These are phyloP conservation scores for Diaporthe batatas DNA, from an alignment of 2,329 filamentous ascomycete genomes.

Conservation along the genomic window DNA sequence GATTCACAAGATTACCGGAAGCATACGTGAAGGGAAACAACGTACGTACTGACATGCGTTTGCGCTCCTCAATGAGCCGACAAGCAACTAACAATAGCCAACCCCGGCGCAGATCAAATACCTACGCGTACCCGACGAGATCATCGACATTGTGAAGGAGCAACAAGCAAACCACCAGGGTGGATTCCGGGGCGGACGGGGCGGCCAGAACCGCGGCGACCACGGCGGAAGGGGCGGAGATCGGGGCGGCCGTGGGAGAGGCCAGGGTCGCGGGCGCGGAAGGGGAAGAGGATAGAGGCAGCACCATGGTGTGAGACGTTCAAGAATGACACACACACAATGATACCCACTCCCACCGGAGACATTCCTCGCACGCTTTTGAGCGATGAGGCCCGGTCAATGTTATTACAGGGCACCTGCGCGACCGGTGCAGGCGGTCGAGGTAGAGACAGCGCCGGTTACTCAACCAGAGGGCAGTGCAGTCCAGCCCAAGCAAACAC, in stretches of 20 bases:
- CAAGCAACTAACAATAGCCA: constrained; percentile 33
- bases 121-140: constrained; percentile 94
- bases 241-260: constrained; percentile 61
- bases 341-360: constrained; percentile 34
- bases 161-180: constrained; percentile 79
- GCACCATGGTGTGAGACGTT: constrained; percentile 14
- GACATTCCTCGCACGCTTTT: not conserved
- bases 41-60: constrained; percentile 65
- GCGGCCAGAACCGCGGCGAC: constrained; percentile 67
- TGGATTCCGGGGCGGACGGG: constrained; percentile 74
- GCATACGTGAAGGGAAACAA: constrained; percentile 98
- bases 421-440: not conserved
- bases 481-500: not conserved
- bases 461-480: not conserved
- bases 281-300: constrained; percentile 43
- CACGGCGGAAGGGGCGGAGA: constrained; percentile 70
- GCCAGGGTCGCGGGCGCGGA: constrained; percentile 56
- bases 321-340: constrained; percentile 31
- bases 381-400: not conserved
- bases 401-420: not conserved
- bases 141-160: constrained; percentile 94
- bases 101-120: constrained; percentile 86
- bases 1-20: constrained; percentile 91
- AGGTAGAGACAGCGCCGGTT: not conserved
- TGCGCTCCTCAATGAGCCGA: constrained; percentile 15